phyloP scores from a whole-genome alignment of 2,329 filamentous ascomycete genomes.

The Aspergillus candidus region DNA sequence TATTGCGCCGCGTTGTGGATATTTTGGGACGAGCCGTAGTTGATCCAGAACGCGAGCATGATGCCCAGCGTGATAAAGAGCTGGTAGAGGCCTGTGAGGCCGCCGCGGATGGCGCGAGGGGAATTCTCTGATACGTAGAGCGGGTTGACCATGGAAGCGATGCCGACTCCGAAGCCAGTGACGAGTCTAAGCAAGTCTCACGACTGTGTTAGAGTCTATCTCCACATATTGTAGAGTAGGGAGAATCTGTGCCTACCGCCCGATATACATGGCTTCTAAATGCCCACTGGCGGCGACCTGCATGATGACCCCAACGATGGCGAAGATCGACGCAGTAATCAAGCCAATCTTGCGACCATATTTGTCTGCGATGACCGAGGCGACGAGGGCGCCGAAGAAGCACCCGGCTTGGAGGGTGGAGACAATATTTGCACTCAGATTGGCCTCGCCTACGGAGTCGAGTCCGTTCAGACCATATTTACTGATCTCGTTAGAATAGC shows the following conservation, averaged over 20 bases:
- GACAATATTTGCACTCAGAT: slow-evolving; percentile 62
- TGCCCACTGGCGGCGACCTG: slow-evolving; percentile 58
- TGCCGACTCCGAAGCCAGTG: slow-evolving; percentile 47
- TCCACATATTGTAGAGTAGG: no score
- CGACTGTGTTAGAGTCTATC: neutral
- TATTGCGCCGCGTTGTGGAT: slow-evolving; percentile 48
- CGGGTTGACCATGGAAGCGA: slow-evolving; percentile 53
- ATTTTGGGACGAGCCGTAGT: slow-evolving; percentile 49
- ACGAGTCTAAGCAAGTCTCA: slow-evolving; percentile 34
- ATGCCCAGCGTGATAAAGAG: slow-evolving; percentile 48
- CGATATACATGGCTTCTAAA: slow-evolving; percentile 59
- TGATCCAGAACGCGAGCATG: slow-evolving; percentile 48
- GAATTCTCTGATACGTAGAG: slow-evolving; percentile 58
- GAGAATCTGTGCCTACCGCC: slow-evolving; percentile 43
- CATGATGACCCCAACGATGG: slow-evolving; percentile 57
- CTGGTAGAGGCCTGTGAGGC: slow-evolving; percentile 56
- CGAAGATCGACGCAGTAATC: slow-evolving; percentile 52
- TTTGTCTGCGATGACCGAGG: slow-evolving; percentile 33
- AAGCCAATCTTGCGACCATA: slow-evolving; percentile 53
- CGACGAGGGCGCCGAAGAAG: slow-evolving; percentile 57
- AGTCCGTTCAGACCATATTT: slow-evolving; percentile 48
- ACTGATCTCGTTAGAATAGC: slow-evolving; percentile 27
- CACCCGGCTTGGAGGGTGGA: slow-evolving; percentile 66
- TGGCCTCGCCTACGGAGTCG: slow-evolving; percentile 40
- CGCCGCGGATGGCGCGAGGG: slow-evolving; percentile 54